Base-by-base conservation (phyloP, 108 stramenopile genomes). In the Discostella stelligeroides region DNA sequence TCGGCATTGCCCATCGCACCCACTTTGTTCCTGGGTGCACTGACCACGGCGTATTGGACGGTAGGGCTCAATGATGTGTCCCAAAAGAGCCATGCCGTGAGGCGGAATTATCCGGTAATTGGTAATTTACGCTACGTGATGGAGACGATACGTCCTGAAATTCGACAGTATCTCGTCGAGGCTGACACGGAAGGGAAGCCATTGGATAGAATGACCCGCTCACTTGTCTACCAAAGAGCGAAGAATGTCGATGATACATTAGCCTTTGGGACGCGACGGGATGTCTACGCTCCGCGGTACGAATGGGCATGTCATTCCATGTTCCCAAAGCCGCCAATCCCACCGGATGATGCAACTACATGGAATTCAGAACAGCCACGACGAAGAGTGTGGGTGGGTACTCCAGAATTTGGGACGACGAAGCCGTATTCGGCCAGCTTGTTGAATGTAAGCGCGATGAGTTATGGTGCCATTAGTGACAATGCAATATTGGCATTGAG, bases 281-380 rank as follows among this genome's bases (percentile, higher is more conserved):
- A 85, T 72, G 75, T 70, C 0, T 54, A 84, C 41, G 82, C 65
- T 3, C 24, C 70, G 1, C 58, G 90, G 30, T 86, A 88, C 70
- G 95, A 96, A 81, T 96, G 95, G 92, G 86, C 80, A 9, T 80
- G 73, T 70, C 92, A 94, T 85, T 82, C 84, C 68, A 76, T 92
- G 76, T 92, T 63, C 55, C 91, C 91, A 39, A 24, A 25, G 10
- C 51, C 49, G 7, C 49, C 49, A 20, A 15, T 11, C 34, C 21
- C 7, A 62, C 60, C 20, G 65, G 66, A 24, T 24, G 8, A 25
- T 25, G 24, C 23, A 23, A 27, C 21, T 1, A 38, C 57, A 10
- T 11, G 45, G 63, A 39, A 25, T 25, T 27, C 51, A 25, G 24
- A 4, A 23, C 51, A 12, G 27, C 51, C n/a, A 7, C 48, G 48